Base-by-base conservation (phyloP, 441 rosid species). In the Corymbia citriodora region DNA sequence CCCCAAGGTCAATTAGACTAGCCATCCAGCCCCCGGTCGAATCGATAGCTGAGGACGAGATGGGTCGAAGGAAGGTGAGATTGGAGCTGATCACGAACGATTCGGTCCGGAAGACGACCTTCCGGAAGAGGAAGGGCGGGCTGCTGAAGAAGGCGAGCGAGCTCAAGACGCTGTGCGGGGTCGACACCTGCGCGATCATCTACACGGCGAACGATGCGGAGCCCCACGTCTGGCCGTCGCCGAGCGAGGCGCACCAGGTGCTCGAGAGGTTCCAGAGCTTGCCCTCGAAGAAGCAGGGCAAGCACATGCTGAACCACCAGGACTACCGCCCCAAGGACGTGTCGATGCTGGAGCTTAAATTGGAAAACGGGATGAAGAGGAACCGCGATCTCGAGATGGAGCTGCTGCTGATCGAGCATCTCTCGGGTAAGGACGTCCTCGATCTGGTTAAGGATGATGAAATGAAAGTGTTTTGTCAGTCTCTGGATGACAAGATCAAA, bases 101-200 rank as follows among this genome's bases (percentile, higher is more conserved):
- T 50, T 87, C 97, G 3, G 91, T 82, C 23, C 91, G 97, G 79
- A 95, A 93, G 90, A 92, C 91, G 40, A 94, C 96, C 27, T 96
- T 95, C 90, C 91, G 92, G 50, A 95, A 95, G 93, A 93, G 97
- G 81, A 95, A 92, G 93, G 93, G 90, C 19, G 97, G 97, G 82
- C 88, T 97, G 87, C 36, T 95, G 65, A 97, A 95, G 91, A 96
- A 97, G 92, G 91, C 95, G 54, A 88, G 87, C 1, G 97, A 96
- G 79, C 90, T 97, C n/a, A 93, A 93, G 65, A 95, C 96, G 72
- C 95, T 97, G 2, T 97, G 96, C n/a, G 97, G 95, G 25, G 89
- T 97, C 81, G 87, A 87, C 3, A 96, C 96, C 9, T 96, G 95
- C 52, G 97, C 95, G 19, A 88, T 97, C 89, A 93, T 97, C 88